These are phyloP conservation scores for Magnolia sinica DNA, from an alignment of 164 flowering plant species.

Conservation along the genomic window DNA sequence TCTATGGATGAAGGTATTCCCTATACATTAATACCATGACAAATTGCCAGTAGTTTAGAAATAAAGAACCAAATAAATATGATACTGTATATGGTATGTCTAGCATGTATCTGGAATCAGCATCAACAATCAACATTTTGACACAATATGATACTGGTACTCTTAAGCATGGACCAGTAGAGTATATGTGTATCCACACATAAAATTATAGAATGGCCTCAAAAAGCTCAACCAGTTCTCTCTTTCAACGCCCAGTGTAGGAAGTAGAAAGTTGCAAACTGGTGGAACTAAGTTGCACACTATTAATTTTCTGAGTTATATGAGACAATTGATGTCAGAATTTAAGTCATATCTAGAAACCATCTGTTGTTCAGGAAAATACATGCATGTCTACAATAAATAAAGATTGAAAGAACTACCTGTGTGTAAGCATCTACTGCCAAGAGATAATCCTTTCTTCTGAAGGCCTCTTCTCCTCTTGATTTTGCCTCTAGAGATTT, in stretches of 20 bases:
- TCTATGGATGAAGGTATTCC: no score
- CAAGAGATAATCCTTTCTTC: conserved; percentile 48
- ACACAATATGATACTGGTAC: no score
- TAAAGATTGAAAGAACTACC: conserved; percentile 29
- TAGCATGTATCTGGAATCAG: no score
- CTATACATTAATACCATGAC: no score
- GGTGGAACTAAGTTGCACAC: neutral
- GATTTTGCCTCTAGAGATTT: conserved; percentile 89
- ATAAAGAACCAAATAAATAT: no score
- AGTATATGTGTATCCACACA: no score
- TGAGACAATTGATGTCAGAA: neutral
- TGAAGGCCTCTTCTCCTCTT: conserved; percentile 87
- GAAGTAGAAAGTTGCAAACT: neutral
- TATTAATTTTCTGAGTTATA: neutral
- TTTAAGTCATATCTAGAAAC: neutral
- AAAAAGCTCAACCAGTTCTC: no score
- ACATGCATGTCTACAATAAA: conserved; percentile 1
- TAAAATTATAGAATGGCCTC: no score
- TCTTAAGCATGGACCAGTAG: no score
- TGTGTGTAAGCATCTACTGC: conserved; percentile 96
- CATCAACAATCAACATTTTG: no score
- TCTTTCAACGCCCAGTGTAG: neutral
- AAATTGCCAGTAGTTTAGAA: no score
- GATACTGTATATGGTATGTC: no score
- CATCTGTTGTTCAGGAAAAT: neutral